Evolutionary conservation across 2,329 filamentous ascomycete genomes (phyloP).

Genomic region (Immersiporthe knoxdaviesiana): DNA sequence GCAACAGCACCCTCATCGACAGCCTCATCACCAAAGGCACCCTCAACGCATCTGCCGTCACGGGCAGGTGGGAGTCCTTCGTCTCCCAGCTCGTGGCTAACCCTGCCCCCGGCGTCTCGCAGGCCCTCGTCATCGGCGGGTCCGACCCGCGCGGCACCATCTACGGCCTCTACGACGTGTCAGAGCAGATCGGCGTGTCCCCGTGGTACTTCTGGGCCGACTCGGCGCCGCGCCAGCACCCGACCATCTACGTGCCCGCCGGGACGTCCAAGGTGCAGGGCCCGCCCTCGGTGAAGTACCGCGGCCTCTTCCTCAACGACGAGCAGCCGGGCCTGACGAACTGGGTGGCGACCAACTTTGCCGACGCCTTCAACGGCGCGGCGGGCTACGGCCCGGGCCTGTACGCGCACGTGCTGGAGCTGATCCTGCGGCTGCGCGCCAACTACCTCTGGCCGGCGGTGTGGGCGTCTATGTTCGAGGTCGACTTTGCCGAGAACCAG

Average conservation of each 20-base stretch:
- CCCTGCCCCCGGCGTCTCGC: slow-evolving; percentile 58
- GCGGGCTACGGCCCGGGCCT: slow-evolving; percentile 62
- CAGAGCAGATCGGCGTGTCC: slow-evolving; percentile 73
- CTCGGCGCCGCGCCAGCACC: slow-evolving; percentile 54
- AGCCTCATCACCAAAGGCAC: slow-evolving; percentile 56
- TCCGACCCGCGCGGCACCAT: slow-evolving; percentile 69
- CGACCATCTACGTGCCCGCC: slow-evolving; percentile 57
- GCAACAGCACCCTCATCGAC: slow-evolving; percentile 65
- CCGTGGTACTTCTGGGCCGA: slow-evolving; percentile 74
- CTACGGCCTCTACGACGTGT: slow-evolving; percentile 71
- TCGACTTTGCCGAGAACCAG: slow-evolving; percentile 71
- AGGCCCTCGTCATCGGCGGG: slow-evolving; percentile 69
- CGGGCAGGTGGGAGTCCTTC: slow-evolving; percentile 73
- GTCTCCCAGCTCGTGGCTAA: slow-evolving; percentile 60
- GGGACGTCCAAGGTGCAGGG: slow-evolving; percentile 55
- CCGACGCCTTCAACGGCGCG: slow-evolving; percentile 48
- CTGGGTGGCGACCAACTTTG: slow-evolving; percentile 57
- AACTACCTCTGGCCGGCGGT: slow-evolving; percentile 73
- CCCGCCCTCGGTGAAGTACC: slow-evolving; percentile 67
- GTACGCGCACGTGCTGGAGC: slow-evolving; percentile 71
- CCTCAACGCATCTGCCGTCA: slow-evolving; percentile 59
- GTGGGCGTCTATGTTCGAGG: slow-evolving; percentile 73
- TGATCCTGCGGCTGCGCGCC: slow-evolving; percentile 69
- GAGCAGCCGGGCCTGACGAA: slow-evolving; percentile 69
- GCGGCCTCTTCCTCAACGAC: slow-evolving; percentile 73